Conservation (phyloP, 495 filamentous ascomycete species). For the Filosporella fistucella region DNA sequence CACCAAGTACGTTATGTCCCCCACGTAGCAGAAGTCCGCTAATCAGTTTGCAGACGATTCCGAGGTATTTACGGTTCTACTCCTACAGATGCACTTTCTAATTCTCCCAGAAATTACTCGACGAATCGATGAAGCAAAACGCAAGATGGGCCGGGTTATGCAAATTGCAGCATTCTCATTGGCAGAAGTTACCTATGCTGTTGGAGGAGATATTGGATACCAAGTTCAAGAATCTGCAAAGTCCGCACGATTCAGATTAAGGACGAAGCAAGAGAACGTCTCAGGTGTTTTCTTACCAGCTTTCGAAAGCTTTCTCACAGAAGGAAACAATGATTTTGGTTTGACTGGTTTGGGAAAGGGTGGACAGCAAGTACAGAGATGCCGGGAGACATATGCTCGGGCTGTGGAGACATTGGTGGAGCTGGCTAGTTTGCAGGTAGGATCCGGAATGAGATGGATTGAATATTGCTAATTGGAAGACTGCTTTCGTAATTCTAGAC, state of each 20-base stretch:
- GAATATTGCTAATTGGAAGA: conserved; percentile 40
- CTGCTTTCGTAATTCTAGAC: conserved; percentile 95
- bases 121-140: conserved; percentile 97
- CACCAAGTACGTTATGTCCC: conserved; percentile 62
- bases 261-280: conserved; percentile 97
- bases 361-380: conserved; percentile 93
- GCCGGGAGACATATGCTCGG: conserved; percentile 93
- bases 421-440: conserved; percentile 84
- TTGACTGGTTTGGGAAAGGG: conserved; percentile 95
- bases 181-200: conserved; percentile 96
- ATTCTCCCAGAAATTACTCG: conserved; percentile 84
- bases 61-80: conserved; percentile 52
- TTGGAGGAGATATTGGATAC: conserved; percentile 92
- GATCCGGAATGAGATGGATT: not conserved
- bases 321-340: conserved; percentile 93
- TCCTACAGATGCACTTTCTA: not conserved
- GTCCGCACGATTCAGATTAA: conserved; percentile 83
- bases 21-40: not conserved
- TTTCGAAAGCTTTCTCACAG: conserved; percentile 83
- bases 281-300: conserved; percentile 90
- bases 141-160: conserved; percentile 99
- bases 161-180: conserved; percentile 97
- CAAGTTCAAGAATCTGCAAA: conserved; percentile 96
- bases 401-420: conserved; percentile 97
- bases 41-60: conserved; percentile 77